A percentile compares a stretch with the other conserved stretches of the same genome.
phyloP scores from a whole-genome alignment of 768 basidiomycete species.

The Boletus rubescentipes region DNA sequence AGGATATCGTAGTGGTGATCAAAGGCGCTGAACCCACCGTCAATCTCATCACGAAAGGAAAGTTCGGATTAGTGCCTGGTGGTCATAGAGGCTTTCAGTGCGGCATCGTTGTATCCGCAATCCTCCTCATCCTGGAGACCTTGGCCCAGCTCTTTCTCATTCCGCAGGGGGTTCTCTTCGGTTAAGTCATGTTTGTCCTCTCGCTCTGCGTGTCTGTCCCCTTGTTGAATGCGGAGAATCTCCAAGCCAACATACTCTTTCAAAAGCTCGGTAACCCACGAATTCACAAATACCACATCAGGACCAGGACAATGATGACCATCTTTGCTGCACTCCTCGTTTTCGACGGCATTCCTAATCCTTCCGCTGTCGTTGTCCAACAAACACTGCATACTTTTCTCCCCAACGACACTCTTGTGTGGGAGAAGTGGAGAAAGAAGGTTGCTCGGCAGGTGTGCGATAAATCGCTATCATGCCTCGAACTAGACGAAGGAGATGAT shows the following conservation, averaged over 20 bases:
- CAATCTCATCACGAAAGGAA: conserved; percentile 30
- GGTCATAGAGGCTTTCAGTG: not conserved
- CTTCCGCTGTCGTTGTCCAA: conserved; percentile 1
- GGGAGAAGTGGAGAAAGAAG: conserved; percentile 22
- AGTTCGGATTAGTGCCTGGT: conserved; percentile 18
- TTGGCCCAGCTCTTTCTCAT: conserved; percentile 33
- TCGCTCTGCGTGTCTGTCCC: conserved; percentile 33
- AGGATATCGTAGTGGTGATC: conserved; percentile 25
- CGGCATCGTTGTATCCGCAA: conserved; percentile 24
- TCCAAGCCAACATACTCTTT: conserved; percentile 24
- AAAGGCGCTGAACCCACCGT: conserved; percentile 29
- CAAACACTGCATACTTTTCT: conserved; percentile 12
- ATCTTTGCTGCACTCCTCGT: conserved; percentile 15
- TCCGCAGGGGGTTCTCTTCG: conserved; percentile 32
- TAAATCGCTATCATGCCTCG: conserved; percentile 1
- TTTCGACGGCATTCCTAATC: conserved; percentile 2
- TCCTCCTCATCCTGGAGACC: conserved; percentile 31
- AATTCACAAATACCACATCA: conserved; percentile 10
- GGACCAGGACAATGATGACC: conserved; percentile 17
- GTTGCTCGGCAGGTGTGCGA: conserved; percentile 13
- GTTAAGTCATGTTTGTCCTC: conserved; percentile 36
- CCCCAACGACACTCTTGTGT: conserved; percentile 23
- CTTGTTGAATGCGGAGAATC: conserved; percentile 28
- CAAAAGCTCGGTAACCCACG: conserved; percentile 10
- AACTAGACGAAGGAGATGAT: not conserved